These are phyloP conservation scores for Kazachstania taianensis DNA, from an alignment of 805 yeast genomes.

Conservation along the genomic window DNA sequence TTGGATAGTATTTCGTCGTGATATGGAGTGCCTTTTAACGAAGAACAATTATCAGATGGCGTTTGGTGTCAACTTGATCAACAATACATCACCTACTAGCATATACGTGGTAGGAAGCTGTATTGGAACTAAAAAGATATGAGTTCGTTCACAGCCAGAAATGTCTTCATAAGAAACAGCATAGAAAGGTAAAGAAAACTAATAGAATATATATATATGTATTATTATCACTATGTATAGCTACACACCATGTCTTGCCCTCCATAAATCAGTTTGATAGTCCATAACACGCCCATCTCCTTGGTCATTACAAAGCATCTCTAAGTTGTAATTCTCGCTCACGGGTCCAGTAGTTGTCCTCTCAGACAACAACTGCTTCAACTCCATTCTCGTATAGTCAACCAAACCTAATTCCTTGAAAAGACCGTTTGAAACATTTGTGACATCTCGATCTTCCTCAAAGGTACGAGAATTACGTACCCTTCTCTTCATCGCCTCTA, in stretches of 20 bases:
- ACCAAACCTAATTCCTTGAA: conserved; percentile 6
- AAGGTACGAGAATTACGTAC: conserved; percentile 3
- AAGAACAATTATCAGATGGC: too few relatives aligned
- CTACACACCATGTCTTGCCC: conserved; percentile 1
- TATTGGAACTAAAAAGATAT: too few relatives aligned
- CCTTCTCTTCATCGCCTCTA: conserved; percentile 8
- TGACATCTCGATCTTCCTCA: background rate
- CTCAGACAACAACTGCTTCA: conserved; percentile 5
- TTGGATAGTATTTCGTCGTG: too few relatives aligned
- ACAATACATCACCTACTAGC: too few relatives aligned
- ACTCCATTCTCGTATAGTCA: conserved; percentile 14
- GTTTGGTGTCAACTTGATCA: too few relatives aligned
- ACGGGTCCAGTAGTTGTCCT: conserved; percentile 1
- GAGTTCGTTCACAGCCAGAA: too few relatives aligned
- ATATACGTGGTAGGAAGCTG: too few relatives aligned
- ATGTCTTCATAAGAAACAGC: too few relatives aligned
- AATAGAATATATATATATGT: background rate
- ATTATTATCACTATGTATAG: background rate
- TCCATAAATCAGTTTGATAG: conserved; percentile 23
- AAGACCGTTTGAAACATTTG: conserved; percentile 3
- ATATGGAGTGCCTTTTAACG: too few relatives aligned
- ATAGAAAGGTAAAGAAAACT: too few relatives aligned
- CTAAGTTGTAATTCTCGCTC: conserved; percentile 10
- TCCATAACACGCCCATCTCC: conserved; percentile 16
- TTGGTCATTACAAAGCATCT: conserved; percentile 18